Evolutionary conservation across 805 yeast genomes (phyloP), one percentile per base, ranked within the genome.

Genomic region (Candida manassasensis): DNA sequence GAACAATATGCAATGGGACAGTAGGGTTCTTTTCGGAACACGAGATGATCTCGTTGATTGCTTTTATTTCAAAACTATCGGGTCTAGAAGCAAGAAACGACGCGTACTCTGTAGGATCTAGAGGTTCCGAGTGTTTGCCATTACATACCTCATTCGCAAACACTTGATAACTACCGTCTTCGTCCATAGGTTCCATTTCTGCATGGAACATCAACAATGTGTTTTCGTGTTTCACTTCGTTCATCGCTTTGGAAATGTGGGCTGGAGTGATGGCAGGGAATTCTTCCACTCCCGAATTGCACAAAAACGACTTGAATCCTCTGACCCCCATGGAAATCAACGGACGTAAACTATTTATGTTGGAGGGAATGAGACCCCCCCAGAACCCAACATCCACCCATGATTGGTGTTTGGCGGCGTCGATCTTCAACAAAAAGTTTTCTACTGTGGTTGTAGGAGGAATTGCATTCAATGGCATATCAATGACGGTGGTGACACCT

Each of bases 311-410:
- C 57, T 89, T 89, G 67, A 89, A 89, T 1, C 97, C 97, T 29
- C 96, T 70, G 5, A 90, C 96, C 32, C 97, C 97, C 42, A 84
- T 79, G 38, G 78, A 61, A 40, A 88, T 79, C 50, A 89, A 69
- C 0, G 96, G 95, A 15, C 71, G 65, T 44, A 89, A 67, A 47
- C 85, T 79, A 8, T 69, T 61, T 37, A 82, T 52, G 57, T 89
- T 89, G 41, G 70, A 73, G 6, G 97, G 97, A 26, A 89, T 77
- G 41, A 89, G 65, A 1, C 97, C 97, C 34, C 97, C 97, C 97
- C 97, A 90, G 55, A 90, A 88, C 0, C 88, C 97, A 6, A 84
- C 85, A 54, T 89, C 96, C 21, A 85, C 93, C 94, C 95, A 89
- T 39, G 86, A 73, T 58, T 89, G 83, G 36, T 79, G 82, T 42